phyloP scores from a whole-genome alignment of 441 rosid genomes.

The Pelargonium cotyledonis region DNA sequence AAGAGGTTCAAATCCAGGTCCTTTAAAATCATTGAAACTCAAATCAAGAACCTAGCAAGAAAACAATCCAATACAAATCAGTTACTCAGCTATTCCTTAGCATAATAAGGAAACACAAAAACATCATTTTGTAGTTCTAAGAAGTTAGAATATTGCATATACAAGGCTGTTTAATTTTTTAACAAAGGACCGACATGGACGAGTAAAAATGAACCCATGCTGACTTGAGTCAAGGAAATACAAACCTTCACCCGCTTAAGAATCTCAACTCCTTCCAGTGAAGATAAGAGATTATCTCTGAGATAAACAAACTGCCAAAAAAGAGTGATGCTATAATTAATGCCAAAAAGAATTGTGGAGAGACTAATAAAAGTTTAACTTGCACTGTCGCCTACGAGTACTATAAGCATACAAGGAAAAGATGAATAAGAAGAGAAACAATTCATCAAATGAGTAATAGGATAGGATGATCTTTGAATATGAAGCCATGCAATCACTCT shows the following conservation, averaged over 20 bases:
- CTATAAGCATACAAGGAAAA: not conserved
- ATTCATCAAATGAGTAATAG: not conserved
- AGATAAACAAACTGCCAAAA: constrained; percentile 88
- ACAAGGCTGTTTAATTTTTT: not conserved
- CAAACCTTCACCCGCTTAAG: constrained; percentile 92
- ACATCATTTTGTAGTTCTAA: not conserved
- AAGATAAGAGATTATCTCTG: constrained; percentile 85
- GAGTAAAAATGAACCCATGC: constrained; percentile 5
- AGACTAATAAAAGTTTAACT: not conserved
- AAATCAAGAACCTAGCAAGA: constrained; percentile 91
- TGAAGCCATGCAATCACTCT: not conserved
- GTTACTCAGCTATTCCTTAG: constrained; percentile 9
- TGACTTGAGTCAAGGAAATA: constrained; percentile 6
- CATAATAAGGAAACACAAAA: constrained; percentile 8
- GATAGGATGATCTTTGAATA: constrained; percentile 1
- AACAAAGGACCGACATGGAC: constrained; percentile 5
- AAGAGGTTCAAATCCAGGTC: constrained; percentile 98
- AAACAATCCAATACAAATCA: constrained; percentile 13
- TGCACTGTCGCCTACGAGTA: not conserved
- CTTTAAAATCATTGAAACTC: constrained; percentile 99
- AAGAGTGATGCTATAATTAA: constrained; percentile 17
- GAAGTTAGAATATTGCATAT: not conserved
- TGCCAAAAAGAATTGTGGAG: not conserved
- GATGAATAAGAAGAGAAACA: not conserved
- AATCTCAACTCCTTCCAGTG: constrained; percentile 90